phyloP scores from a whole-genome alignment of 495 filamentous ascomycete species.

The Aspergillus funiculosus region DNA sequence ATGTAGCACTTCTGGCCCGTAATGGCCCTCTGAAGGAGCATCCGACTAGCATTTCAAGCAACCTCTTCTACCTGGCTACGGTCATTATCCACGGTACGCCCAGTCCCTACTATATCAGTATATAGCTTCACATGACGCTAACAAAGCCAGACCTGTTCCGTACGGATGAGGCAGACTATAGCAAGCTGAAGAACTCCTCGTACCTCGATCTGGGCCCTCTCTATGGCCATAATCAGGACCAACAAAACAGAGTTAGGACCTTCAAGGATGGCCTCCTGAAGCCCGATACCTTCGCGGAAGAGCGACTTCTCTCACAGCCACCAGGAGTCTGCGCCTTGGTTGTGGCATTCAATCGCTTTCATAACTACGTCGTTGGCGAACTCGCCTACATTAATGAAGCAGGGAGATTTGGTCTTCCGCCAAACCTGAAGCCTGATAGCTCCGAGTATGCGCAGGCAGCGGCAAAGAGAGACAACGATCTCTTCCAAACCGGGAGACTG shows the following conservation, averaged over 20 bases:
- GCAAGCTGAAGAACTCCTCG: conserved; percentile 46
- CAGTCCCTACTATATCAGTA: not conserved
- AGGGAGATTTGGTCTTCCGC: conserved; percentile 33
- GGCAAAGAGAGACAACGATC: conserved; percentile 25
- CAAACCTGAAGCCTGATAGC: not conserved
- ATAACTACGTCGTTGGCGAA: conserved; percentile 41
- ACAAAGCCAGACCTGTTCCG: conserved; percentile 43
- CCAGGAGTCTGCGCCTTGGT: conserved; percentile 62
- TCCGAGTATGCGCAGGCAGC: conserved; percentile 5
- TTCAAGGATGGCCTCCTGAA: conserved; percentile 68
- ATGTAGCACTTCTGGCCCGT: conserved; percentile 48
- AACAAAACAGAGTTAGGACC: conserved; percentile 58
- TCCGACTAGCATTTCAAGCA: conserved; percentile 63
- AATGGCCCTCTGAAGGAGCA: conserved; percentile 41
- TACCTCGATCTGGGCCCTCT: conserved; percentile 73
- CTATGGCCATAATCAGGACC: conserved; percentile 61
- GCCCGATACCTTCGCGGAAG: conserved; percentile 66
- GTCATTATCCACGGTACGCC: conserved; percentile 68
- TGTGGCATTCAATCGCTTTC: conserved; percentile 46
- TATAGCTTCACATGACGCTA: not conserved
- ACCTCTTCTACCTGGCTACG: conserved; percentile 70
- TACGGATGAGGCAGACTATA: conserved; percentile 41
- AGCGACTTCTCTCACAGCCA: conserved; percentile 61
- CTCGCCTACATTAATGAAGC: conserved; percentile 48
- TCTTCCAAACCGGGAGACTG: conserved; percentile 28